Evolutionary conservation across 345 rosid species (phyloP), one percentile per base, ranked within the genome.

Genomic region (Gossypium ekmanianum): DNA sequence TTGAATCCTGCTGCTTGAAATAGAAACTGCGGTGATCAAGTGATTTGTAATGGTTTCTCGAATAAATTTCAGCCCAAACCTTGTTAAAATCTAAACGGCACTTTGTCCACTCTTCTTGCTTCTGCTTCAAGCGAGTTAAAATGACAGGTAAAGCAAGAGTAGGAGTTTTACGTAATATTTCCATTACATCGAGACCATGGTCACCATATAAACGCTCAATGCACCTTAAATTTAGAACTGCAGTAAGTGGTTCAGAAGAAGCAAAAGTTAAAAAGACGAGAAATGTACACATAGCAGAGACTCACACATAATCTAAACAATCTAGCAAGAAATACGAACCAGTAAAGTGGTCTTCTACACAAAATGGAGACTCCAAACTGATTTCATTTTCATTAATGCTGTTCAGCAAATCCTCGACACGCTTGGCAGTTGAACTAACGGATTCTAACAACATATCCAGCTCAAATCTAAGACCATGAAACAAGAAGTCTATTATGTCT

Each of bases 1-100:
- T 95, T 68, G 97, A 91, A 84, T 95, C 99, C 86, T 95, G 97
- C 83, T 95, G 97, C 87, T 93, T 95, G 83, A 95, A 95, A 78
- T 91, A 95, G 94, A 95, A 94, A 87, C 98, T 94, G 70, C 96
- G 97, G 78, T 94, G 98, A 86, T 94, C 98, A 75, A 94, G 95
- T 11, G 98, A 94, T 79, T 94, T 94, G 87, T 88, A 89, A 81
- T 94, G 98, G 83, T 94, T 91, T 85, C 89, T 94, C 26, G 85
- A 80, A 86, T 94, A 94, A 65, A 94, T 92, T 61, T 94, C 98
- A 47, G 97, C 96, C 98, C 98, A 94, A 64, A 92, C 97, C 85
- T 90, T 88, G 83, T 92, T 94, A 81, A 94, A 91, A 85, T 91
- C 98, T 68, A 88, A 83, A 65, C 97, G 98, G 73, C 98, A 92